phyloP scores from a whole-genome alignment of 768 basidiomycete species.

The Xerocomus potaroensis region DNA sequence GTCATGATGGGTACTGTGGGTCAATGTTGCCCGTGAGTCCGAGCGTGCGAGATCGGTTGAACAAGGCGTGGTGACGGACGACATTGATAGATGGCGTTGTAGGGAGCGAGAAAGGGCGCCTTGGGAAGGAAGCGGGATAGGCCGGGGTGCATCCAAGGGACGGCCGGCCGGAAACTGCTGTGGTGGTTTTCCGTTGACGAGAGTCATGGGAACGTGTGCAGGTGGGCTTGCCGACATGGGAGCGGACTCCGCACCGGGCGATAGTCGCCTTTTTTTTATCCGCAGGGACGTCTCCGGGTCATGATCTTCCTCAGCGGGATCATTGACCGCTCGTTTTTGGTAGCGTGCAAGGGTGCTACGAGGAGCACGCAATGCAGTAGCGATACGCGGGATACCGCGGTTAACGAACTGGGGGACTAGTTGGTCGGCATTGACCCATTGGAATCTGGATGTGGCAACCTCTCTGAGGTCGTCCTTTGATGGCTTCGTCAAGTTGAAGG shows the following conservation, averaged over 20 bases:
- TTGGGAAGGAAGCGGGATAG: slow-evolving; percentile 4
- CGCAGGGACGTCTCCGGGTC: slow-evolving; percentile 14
- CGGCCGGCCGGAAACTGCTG: slow-evolving; percentile 29
- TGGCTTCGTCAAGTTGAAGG: slow-evolving; percentile 21
- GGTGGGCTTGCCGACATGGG: slow-evolving; percentile 2
- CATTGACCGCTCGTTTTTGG: slow-evolving; percentile 23
- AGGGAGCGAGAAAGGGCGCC: slow-evolving; percentile 18
- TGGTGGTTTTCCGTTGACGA: slow-evolving; percentile 30
- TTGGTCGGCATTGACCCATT: slow-evolving; percentile 30
- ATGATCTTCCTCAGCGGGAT: slow-evolving; percentile 1
- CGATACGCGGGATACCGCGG: slow-evolving; percentile 18
- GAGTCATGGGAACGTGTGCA: slow-evolving; percentile 11
- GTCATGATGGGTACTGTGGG: slow-evolving; percentile 15
- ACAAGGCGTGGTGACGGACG: slow-evolving; percentile 14
- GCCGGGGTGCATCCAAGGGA: slow-evolving; percentile 6
- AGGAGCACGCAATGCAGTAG: slow-evolving; percentile 12
- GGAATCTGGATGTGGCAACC: slow-evolving; percentile 26
- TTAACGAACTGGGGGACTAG: slow-evolving; percentile 23
- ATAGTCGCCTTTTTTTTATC: slow-evolving; percentile 26
- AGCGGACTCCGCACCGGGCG: background rate
- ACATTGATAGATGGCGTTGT: slow-evolving; percentile 27
- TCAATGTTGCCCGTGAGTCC: slow-evolving; percentile 23
- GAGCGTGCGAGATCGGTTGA: slow-evolving; percentile 8
- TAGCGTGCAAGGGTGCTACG: slow-evolving; percentile 3
- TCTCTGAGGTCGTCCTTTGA: slow-evolving; percentile 23